Base-by-base conservation (phyloP, 805 yeast species). In the Saturnispora mendoncae region DNA sequence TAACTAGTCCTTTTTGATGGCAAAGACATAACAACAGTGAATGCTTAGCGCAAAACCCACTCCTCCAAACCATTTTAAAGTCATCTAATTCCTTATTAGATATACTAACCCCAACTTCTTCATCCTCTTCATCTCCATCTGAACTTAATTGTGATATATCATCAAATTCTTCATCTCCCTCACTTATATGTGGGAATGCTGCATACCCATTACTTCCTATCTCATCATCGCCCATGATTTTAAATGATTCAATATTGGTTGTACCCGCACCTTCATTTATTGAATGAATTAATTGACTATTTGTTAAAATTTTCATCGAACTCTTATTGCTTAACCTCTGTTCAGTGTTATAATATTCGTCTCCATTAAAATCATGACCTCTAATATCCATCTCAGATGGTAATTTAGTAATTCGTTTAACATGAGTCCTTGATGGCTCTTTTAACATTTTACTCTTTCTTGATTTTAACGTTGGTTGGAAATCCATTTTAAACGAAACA, bases 401-500 rank as follows among this genome's bases (percentile, higher is more conserved):
- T n/a, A 26, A 18, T 10, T 38, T 50, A 0, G 57, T 51, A 6
- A 57, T 37, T 38, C 43, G 54, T 25, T 56, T 49, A 6, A 57
- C 30, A 36, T 53, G 58, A 20, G 49, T 52, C 20, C 41, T 47
- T 12, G 60, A 58, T 2, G 57, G 48, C n/a, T 50, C 42, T 29
- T 50, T 50, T 42, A 56, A 50, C n/a, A 49, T 39, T 43, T 52
- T 55, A 19, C 53, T 44, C 34, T 50, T 53, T 27, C 53, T 54
- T 31, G 53, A 42, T 29, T 46, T 52, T 18, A 59, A 41, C 18
- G 13, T 49, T 5, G 60, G 60, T 8, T 53, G 48, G 24, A 55
- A 44, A 36, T 52, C 52, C 49, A 59, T 52, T 18, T 55, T 51
- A 38, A 53, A 59, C 3, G 62, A 54, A 5, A 51, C 60, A 41